phyloP scores from a whole-genome alignment of 306 rosid genomes.

The Rubus parviflorus region DNA sequence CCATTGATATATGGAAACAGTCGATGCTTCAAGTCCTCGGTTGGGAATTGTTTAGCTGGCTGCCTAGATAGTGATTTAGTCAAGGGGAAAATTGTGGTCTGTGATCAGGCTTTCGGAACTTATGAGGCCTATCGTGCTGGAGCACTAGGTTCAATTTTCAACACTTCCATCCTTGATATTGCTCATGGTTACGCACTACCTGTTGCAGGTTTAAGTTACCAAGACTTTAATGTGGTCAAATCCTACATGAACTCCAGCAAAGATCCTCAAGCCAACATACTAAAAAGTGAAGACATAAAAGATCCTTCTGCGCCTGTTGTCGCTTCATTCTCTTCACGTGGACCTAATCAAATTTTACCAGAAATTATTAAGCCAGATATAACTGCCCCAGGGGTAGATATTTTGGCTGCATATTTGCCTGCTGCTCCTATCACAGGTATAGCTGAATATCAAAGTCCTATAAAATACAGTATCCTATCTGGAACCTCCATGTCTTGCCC shows the following conservation, averaged over 20 bases:
- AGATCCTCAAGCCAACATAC: slow-evolving; percentile 23
- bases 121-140: neutral
- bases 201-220: neutral
- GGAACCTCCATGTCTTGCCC: slow-evolving; percentile 52
- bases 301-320: slow-evolving; percentile 29
- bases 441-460: slow-evolving; percentile 7
- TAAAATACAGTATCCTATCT: slow-evolving; percentile 34
- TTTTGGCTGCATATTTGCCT: slow-evolving; percentile 36
- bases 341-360: slow-evolving; percentile 27
- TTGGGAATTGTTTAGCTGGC: neutral
- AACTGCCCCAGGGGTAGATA: slow-evolving; percentile 40
- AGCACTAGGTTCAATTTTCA: neutral
- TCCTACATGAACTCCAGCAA: slow-evolving; percentile 1
- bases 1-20: slow-evolving; percentile 10
- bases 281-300: slow-evolving; percentile 19
- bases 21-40: neutral
- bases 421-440: neutral
- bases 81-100: neutral
- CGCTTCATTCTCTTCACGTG: slow-evolving; percentile 42
- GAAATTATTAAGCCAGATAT: slow-evolving; percentile 42
- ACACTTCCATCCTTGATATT: neutral
- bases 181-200: neutral
- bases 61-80: neutral
- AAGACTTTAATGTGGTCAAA: neutral
- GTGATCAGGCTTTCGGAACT: neutral